These are phyloP conservation scores for Puccinia polysora DNA, from an alignment of 1,284 basidiomycete genomes.

Conservation along the genomic window DNA sequence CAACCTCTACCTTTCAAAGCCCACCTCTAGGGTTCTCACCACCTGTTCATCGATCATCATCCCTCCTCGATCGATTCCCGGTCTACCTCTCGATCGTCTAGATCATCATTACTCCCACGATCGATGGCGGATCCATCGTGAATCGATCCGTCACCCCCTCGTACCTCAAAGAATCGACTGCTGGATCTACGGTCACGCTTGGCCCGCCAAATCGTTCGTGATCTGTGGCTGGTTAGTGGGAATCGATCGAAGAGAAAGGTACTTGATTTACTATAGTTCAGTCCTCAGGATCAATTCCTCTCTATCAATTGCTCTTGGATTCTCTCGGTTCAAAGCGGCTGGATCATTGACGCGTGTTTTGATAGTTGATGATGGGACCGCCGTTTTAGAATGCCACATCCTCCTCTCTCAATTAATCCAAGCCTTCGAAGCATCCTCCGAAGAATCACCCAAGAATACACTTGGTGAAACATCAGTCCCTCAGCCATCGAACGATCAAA, in stretches of 20 bases:
- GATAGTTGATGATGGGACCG: slow-evolving; percentile 36
- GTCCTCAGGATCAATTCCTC: background rate
- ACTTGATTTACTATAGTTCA: slow-evolving; percentile 17
- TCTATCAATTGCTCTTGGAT: background rate
- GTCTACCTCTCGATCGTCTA: slow-evolving; percentile 7
- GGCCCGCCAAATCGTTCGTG: slow-evolving; percentile 19
- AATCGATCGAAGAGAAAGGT: slow-evolving; percentile 28
- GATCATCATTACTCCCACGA: background rate
- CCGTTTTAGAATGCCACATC: slow-evolving; percentile 30
- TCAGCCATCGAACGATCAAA: background rate
- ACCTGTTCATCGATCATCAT: slow-evolving; percentile 35
- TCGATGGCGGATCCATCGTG: slow-evolving; percentile 13
- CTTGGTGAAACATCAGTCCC: background rate
- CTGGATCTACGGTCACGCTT: slow-evolving; percentile 25
- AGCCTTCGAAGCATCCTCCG: background rate
- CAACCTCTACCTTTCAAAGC: slow-evolving; percentile 18
- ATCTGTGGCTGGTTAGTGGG: slow-evolving; percentile 36
- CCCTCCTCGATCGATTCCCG: background rate
- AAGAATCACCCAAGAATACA: background rate
- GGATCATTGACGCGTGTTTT: too few relatives aligned
- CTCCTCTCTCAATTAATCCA: background rate
- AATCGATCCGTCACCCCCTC: background rate
- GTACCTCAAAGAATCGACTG: background rate
- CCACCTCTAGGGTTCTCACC: slow-evolving; percentile 7
- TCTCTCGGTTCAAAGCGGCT: too few relatives aligned